phyloP scores from a whole-genome alignment of 345 rosid genomes.

The Jatropha curcas region DNA sequence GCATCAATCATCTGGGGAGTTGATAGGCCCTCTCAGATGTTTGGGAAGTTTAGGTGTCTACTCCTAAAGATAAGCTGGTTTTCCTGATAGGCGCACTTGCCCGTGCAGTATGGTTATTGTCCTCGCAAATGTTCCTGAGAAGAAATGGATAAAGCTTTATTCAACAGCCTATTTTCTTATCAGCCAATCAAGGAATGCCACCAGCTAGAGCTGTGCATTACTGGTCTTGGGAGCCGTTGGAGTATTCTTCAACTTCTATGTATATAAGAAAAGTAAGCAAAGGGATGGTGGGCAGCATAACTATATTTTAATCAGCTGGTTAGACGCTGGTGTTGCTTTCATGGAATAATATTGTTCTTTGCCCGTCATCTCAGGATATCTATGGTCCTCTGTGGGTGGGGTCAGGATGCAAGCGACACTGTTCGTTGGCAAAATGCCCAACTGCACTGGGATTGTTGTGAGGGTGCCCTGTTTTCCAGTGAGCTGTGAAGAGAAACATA shows the following conservation, averaged over 20 bases:
- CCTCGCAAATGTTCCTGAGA: slow-evolving; percentile 57
- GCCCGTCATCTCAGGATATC: slow-evolving; percentile 53
- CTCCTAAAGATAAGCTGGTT: slow-evolving; percentile 67
- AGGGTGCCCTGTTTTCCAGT: slow-evolving; percentile 46
- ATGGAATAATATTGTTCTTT: slow-evolving; percentile 62
- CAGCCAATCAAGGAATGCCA: slow-evolving; percentile 48
- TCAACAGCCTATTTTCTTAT: slow-evolving; percentile 65
- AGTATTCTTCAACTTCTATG: slow-evolving; percentile 60
- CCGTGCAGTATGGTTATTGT: slow-evolving; percentile 64
- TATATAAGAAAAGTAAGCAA: slow-evolving; percentile 54
- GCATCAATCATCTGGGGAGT: slow-evolving; percentile 95
- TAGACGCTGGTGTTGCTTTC: slow-evolving; percentile 79
- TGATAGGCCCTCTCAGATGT: slow-evolving; percentile 71
- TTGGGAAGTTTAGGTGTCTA: slow-evolving; percentile 60
- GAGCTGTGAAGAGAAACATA: too few species aligned
- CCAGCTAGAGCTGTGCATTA: slow-evolving; percentile 69
- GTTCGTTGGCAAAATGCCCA: slow-evolving; percentile 61
- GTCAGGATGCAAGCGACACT: slow-evolving; percentile 48
- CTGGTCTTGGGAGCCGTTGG: slow-evolving; percentile 64
- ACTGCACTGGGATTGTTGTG: slow-evolving; percentile 53
- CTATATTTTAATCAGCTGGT: slow-evolving; percentile 74
- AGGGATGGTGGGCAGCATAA: slow-evolving; percentile 80
- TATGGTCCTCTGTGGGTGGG: slow-evolving; percentile 79
- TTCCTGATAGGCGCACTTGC: slow-evolving; percentile 78
- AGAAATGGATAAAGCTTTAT: slow-evolving; percentile 57